Conservation (phyloP, 2,329 filamentous ascomycete species). For the Pseudocercospora cruenta region DNA sequence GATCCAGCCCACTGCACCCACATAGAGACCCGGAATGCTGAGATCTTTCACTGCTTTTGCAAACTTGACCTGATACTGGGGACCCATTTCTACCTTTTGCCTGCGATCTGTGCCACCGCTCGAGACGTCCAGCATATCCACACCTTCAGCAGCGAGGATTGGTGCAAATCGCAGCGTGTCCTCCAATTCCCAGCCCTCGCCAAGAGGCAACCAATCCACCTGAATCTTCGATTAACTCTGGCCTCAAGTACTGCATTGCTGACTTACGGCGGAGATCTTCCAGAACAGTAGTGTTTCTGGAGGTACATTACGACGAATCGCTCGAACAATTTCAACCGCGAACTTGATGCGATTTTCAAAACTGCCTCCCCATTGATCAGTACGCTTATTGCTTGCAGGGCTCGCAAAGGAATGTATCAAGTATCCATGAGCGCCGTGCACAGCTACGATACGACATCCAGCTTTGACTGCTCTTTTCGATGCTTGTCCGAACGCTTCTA, state of each 20-base stretch:
- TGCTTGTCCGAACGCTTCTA: constrained; percentile 47
- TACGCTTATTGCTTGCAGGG: constrained; percentile 54
- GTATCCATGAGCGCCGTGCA: constrained; percentile 57
- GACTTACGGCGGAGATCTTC: constrained; percentile 1
- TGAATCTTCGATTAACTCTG: neutral
- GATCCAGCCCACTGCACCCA: neutral
- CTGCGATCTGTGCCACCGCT: neutral
- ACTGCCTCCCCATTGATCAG: constrained; percentile 55
- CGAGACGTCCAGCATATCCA: neutral
- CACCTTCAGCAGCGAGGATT: neutral
- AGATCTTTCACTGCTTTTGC: neutral
- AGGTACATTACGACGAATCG: neutral
- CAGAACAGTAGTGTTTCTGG: constrained; percentile 1
- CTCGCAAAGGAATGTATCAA: constrained; percentile 57
- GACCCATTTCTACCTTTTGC: constrained; percentile 1
- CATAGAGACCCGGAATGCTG: neutral
- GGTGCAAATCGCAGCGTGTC: constrained; percentile 2
- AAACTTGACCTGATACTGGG: constrained; percentile 1
- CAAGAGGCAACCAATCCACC: neutral
- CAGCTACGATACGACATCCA: constrained; percentile 58
- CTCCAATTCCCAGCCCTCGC: neutral
- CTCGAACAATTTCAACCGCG: constrained; percentile 51
- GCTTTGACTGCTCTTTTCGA: constrained; percentile 57
- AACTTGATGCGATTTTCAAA: constrained; percentile 58
- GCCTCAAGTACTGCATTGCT: too few relatives aligned